A percentile compares a stretch with the other conserved stretches of the same genome.
phyloP scores from a whole-genome alignment of 2,329 filamentous ascomycete species.

The Alternaria ventricosa region DNA sequence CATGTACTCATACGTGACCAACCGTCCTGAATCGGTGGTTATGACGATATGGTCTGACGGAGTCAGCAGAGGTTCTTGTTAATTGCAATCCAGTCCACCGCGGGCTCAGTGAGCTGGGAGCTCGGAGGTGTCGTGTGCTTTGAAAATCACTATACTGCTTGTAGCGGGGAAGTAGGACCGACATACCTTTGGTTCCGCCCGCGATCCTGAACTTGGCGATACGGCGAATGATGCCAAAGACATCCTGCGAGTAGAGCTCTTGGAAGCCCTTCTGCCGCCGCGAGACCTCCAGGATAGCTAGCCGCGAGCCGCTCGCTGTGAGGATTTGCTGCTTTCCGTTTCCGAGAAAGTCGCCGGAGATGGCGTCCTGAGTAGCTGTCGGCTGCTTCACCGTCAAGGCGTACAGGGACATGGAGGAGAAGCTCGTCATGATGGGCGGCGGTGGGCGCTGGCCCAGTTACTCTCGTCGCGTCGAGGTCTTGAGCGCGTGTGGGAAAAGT shows the following conservation, averaged over 20 bases:
- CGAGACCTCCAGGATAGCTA: conserved; percentile 87
- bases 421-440: conserved; percentile 81
- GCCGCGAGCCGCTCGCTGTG: conserved; percentile 86
- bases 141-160: conserved; percentile 58
- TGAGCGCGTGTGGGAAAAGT: not conserved
- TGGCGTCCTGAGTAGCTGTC: conserved; percentile 85
- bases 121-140: conserved; percentile 43
- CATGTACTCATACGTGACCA: conserved; percentile 91
- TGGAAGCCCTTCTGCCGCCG: conserved; percentile 84
- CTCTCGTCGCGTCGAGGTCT: conserved; percentile 21
- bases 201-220: conserved; percentile 90
- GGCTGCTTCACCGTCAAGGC: conserved; percentile 94
- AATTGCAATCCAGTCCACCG: conserved; percentile 38
- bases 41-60: conserved; percentile 90
- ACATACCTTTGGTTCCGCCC: conserved; percentile 93
- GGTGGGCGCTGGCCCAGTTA: conserved; percentile 42
- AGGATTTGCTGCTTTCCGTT: conserved; percentile 98
- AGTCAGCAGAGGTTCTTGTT: conserved; percentile 40
- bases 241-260: conserved; percentile 86
- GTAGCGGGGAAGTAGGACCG: conserved; percentile 31
- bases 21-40: conserved; percentile 92
- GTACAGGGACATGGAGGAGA: conserved; percentile 98
- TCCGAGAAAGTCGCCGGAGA: conserved; percentile 92
- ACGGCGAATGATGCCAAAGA: conserved; percentile 93
- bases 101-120: conserved; percentile 30